Percentiles rank a stretch among this genome's conserved stretches.
Evolutionary conservation across 176 grass and related monocot species (phyloP).

Genomic region (Phoenix roebelenii): DNA sequence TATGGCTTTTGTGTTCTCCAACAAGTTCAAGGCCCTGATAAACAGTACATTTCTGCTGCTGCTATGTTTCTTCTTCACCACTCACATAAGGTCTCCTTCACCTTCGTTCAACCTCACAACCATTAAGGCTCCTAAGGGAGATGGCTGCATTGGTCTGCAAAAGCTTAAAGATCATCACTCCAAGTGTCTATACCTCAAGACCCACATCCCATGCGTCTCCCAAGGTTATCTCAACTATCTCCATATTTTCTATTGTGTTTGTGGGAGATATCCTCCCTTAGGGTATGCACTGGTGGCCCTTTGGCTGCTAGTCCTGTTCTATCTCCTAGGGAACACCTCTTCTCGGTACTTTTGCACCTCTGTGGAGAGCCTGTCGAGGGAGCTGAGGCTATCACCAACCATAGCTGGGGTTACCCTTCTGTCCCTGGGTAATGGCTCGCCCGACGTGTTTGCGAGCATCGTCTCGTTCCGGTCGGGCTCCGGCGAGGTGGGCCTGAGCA

Average conservation of each 20-base stretch:
- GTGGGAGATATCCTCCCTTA: not conserved
- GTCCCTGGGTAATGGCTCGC: not conserved
- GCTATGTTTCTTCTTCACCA: conserved; percentile 9
- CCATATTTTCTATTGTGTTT: conserved; percentile 4
- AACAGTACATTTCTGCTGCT: conserved; percentile 26
- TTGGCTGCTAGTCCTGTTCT: conserved; percentile 4
- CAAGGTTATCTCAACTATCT: conserved; percentile 14
- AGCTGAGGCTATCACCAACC: conserved; percentile 7
- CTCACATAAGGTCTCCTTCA: conserved; percentile 6
- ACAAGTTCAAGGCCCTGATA: conserved; percentile 33
- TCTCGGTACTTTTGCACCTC: conserved; percentile 10
- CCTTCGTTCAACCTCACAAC: not conserved
- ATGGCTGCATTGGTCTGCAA: conserved; percentile 1
- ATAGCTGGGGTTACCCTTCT: not conserved
- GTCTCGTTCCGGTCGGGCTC: conserved; percentile 3
- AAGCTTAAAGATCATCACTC: not conserved
- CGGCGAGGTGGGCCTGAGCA: not conserved
- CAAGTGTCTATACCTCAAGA: conserved; percentile 5
- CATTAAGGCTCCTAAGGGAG: conserved; percentile 1
- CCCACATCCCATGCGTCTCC: conserved; percentile 4
- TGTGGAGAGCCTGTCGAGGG: conserved; percentile 7
- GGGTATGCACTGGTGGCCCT: not conserved
- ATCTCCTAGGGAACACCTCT: conserved; percentile 6
- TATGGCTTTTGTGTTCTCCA: conserved; percentile 29
- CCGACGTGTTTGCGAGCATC: conserved; percentile 1